A percentile compares a stretch with the other conserved stretches of the same genome.
phyloP scores from a whole-genome alignment of 768 basidiomycete species.

The Russula compacta region DNA sequence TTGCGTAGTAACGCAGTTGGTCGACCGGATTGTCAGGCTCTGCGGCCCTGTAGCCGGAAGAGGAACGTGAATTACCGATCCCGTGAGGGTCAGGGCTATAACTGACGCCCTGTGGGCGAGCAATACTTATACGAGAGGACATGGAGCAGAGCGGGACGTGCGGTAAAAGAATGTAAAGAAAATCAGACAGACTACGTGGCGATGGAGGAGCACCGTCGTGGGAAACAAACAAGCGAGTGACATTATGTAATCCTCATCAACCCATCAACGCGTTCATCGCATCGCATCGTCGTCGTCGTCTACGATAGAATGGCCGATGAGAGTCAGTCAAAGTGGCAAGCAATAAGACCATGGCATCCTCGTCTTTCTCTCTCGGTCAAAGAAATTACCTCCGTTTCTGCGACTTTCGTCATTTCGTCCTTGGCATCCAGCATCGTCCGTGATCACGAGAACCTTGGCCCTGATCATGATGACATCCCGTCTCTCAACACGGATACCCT shows the following conservation, averaged over 20 bases:
- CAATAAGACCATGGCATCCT: conserved; percentile 69
- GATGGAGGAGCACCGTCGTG: background rate
- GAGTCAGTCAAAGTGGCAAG: conserved; percentile 41
- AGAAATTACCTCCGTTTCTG: conserved; percentile 81
- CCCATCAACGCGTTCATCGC: no score
- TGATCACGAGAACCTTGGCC: conserved; percentile 16
- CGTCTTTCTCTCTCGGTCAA: conserved; percentile 61
- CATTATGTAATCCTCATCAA: background rate
- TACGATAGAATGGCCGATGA: background rate
- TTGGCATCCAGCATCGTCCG: conserved; percentile 28
- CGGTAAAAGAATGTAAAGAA: background rate
- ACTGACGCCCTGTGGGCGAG: conserved; percentile 46
- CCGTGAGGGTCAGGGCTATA: conserved; percentile 73
- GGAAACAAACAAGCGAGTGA: background rate
- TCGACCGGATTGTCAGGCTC: conserved; percentile 78
- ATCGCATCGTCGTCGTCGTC: no score
- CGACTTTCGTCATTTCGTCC: conserved; percentile 62
- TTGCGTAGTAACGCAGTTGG: conserved; percentile 60
- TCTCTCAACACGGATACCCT: conserved; percentile 46
- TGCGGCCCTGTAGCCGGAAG: conserved; percentile 67
- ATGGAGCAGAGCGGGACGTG: conserved; percentile 30
- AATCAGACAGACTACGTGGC: background rate
- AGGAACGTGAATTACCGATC: conserved; percentile 60
- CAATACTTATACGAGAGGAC: conserved; percentile 78
- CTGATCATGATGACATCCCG: conserved; percentile 26